Conservation (phyloP, 2,329 filamentous ascomycete species). For the Bipolaris cookei region DNA sequence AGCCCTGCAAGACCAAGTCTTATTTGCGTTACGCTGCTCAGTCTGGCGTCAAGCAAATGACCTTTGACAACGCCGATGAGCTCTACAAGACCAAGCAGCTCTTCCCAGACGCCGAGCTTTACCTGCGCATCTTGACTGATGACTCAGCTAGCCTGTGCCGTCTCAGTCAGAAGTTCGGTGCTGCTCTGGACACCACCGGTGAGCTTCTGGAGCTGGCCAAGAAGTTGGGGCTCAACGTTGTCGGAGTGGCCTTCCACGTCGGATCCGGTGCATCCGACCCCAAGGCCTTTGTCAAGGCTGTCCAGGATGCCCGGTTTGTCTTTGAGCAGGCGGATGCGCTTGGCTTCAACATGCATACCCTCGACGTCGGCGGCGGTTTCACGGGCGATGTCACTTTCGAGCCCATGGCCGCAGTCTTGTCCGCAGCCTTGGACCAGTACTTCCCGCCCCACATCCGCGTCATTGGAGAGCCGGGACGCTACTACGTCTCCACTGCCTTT, state of each 20-base stretch:
- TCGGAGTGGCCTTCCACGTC: constrained; percentile 97
- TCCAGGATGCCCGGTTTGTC: constrained; percentile 84
- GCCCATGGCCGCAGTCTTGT: constrained; percentile 81
- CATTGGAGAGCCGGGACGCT: constrained; percentile 95
- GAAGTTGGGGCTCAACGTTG: constrained; percentile 84
- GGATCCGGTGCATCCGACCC: constrained; percentile 95
- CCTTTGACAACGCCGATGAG: constrained; percentile 98
- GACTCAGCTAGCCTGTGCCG: constrained; percentile 94
- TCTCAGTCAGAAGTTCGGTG: constrained; percentile 96
- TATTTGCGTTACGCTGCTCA: constrained; percentile 90
- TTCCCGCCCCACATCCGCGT: constrained; percentile 84
- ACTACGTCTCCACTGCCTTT: constrained; percentile 92
- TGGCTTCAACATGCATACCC: constrained; percentile 81
- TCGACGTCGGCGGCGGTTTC: constrained; percentile 96
- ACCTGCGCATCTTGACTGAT: constrained; percentile 92
- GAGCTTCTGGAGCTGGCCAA: constrained; percentile 80
- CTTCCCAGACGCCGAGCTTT: constrained; percentile 87
- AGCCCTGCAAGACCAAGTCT: constrained; percentile 99
- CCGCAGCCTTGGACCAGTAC: constrained; percentile 80
- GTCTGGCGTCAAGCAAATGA: constrained; percentile 94
- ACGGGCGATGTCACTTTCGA: constrained; percentile 91
- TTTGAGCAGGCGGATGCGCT: constrained; percentile 82
- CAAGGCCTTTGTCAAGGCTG: constrained; percentile 87
- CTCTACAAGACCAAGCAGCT: constrained; percentile 96
- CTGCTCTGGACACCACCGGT: constrained; percentile 80